A percentile compares a stretch with the other conserved stretches of the same genome.
phyloP scores from a whole-genome alignment of 768 basidiomycete genomes.

The Pisolithus orientalis region DNA sequence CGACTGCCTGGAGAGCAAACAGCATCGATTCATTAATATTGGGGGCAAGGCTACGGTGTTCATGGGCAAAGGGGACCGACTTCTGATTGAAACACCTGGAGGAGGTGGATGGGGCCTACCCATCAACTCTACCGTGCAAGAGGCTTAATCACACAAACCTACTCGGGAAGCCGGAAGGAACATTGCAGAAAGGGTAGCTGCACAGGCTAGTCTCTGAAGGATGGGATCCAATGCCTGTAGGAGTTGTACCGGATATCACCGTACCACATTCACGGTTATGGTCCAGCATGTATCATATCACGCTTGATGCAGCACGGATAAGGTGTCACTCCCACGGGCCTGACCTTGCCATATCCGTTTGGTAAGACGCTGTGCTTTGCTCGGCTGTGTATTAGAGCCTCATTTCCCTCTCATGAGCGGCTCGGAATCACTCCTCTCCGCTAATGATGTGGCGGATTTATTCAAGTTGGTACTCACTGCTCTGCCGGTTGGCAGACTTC shows the following conservation, averaged over 20 bases:
- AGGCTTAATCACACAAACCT: slow-evolving; percentile 23
- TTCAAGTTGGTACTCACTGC: no score
- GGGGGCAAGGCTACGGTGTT: slow-evolving; percentile 83
- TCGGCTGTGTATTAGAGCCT: no score
- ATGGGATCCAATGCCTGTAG: not conserved
- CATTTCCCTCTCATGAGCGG: no score
- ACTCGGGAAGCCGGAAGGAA: slow-evolving; percentile 72
- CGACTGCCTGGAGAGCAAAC: slow-evolving; percentile 19
- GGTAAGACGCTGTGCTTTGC: no score
- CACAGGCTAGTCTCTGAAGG: slow-evolving; percentile 53
- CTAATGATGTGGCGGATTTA: no score
- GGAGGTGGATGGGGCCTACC: slow-evolving; percentile 78
- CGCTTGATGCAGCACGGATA: no score
- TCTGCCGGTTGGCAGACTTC: not conserved
- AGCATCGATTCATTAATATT: slow-evolving; percentile 67
- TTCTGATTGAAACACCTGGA: slow-evolving; percentile 84
- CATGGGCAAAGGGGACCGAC: slow-evolving; percentile 83
- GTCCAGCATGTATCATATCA: no score
- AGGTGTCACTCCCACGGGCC: no score
- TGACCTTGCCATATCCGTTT: no score
- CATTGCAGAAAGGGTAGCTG: slow-evolving; percentile 54
- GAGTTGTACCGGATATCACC: no score
- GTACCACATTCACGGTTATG: no score
- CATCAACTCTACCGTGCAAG: slow-evolving; percentile 9
- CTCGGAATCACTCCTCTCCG: no score